Conservation (phyloP, 139 green algal species). For the Cymbomonas tetramitiformis region DNA sequence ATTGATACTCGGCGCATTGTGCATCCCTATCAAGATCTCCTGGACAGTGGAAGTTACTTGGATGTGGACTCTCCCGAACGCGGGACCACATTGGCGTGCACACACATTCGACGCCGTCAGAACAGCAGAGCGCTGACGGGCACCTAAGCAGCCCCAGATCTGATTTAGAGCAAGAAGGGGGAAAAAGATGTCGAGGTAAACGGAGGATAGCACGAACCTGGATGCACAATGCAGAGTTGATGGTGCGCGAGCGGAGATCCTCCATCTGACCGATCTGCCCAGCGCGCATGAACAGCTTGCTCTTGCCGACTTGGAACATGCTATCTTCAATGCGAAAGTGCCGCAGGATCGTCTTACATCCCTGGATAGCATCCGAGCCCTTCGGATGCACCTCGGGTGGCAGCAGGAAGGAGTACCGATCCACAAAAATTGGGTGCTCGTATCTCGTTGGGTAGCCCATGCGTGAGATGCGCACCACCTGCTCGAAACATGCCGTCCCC, state of each 20-base stretch:
- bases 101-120: no score
- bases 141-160: no score
- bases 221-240: background rate
- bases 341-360: constrained; percentile 39
- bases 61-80: no score
- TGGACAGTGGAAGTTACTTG: no score
- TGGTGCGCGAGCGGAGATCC: constrained; percentile 15
- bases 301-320: constrained; percentile 51
- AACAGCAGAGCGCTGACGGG: no score
- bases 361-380: background rate
- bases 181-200: no score
- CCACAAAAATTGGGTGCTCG: constrained; percentile 4
- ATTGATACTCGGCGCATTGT: no score
- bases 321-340: constrained; percentile 39
- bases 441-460: constrained; percentile 18
- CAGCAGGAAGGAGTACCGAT: constrained; percentile 12
- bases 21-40: no score
- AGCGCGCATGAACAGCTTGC: constrained; percentile 69
- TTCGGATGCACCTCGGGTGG: background rate
- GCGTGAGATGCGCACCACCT: constrained; percentile 15
- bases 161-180: no score
- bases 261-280: constrained; percentile 59
- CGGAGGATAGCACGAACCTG: no score
- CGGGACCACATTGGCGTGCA: no score
- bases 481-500: no score